phyloP scores from a whole-genome alignment of 1,284 basidiomycete species.

The Bondarzewia mesenterica region DNA sequence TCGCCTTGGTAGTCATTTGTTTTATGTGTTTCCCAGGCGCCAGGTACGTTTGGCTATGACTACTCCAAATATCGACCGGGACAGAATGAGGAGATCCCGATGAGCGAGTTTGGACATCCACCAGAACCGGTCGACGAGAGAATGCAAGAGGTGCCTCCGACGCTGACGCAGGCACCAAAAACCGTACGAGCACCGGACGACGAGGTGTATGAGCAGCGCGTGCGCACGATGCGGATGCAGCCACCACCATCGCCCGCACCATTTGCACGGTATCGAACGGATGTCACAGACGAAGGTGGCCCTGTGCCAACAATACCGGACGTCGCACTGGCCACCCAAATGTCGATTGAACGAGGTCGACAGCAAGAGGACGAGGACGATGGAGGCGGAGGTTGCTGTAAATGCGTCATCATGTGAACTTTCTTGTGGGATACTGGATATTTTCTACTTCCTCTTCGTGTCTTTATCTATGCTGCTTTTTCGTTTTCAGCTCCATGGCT shows the following conservation, averaged over 20 bases:
- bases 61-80: conserved; percentile 51
- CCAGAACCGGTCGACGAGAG: conserved; percentile 16
- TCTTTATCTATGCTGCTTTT: background rate
- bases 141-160: conserved; percentile 15
- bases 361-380: conserved; percentile 19
- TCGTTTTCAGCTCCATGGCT: background rate
- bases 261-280: conserved; percentile 42
- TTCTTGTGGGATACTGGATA: background rate
- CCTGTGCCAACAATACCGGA: conserved; percentile 1
- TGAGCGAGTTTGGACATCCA: conserved; percentile 56
- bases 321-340: conserved; percentile 4
- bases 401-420: conserved; percentile 29
- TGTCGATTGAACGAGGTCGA: conserved; percentile 3
- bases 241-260: conserved; percentile 46
- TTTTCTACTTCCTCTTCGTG: background rate
- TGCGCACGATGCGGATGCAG: conserved; percentile 13
- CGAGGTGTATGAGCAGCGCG: conserved; percentile 6
- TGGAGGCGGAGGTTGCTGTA: conserved; percentile 24
- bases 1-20: conserved; percentile 7
- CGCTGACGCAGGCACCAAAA: conserved; percentile 19
- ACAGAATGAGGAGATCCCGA: conserved; percentile 37
- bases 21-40: conserved; percentile 40
- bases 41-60: conserved; percentile 76
- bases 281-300: conserved; percentile 7
- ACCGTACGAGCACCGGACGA: conserved; percentile 10